Conservation (phyloP, 306 rosid species). For the Quercus glauca region DNA sequence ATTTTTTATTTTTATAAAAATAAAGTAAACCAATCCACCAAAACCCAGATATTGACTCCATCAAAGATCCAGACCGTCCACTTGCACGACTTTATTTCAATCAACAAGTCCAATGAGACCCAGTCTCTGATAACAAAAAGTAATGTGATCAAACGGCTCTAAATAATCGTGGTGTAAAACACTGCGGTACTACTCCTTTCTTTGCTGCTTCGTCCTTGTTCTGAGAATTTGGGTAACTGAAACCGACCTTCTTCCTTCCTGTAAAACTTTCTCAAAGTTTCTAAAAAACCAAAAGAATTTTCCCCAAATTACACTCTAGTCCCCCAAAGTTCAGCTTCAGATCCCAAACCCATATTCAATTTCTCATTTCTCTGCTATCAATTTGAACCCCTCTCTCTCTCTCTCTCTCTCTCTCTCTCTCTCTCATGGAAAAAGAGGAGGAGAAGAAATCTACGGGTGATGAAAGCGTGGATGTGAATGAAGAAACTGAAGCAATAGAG, state of each 20-base stretch:
- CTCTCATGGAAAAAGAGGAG: conserved; percentile 57
- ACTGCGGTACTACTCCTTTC: conserved; percentile 13
- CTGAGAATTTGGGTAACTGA: conserved; percentile 25
- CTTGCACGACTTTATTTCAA: background rate
- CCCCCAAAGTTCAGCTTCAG: conserved; percentile 7
- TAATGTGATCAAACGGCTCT: conserved; percentile 18
- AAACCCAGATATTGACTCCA: background rate
- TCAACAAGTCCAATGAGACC: background rate
- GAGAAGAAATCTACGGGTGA: conserved; percentile 38
- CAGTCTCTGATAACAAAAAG: background rate
- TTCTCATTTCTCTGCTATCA: conserved; percentile 10
- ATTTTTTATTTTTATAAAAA: background rate
- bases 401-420: conserved; percentile 20
- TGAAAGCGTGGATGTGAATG: conserved; percentile 40
- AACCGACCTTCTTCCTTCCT: conserved; percentile 13
- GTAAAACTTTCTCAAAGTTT: background rate
- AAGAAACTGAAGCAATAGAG: conserved; percentile 68
- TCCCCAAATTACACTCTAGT: conserved; percentile 19
- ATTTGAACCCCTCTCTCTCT: conserved; percentile 30
- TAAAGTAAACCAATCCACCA: background rate
- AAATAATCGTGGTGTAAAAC: background rate
- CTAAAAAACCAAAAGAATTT: conserved; percentile 21
- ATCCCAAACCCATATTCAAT: conserved; percentile 11
- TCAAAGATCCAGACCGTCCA: background rate
- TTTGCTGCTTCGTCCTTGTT: conserved; percentile 37